Conservation (phyloP, 1,284 basidiomycete species). For the Calocybe gambosa region DNA sequence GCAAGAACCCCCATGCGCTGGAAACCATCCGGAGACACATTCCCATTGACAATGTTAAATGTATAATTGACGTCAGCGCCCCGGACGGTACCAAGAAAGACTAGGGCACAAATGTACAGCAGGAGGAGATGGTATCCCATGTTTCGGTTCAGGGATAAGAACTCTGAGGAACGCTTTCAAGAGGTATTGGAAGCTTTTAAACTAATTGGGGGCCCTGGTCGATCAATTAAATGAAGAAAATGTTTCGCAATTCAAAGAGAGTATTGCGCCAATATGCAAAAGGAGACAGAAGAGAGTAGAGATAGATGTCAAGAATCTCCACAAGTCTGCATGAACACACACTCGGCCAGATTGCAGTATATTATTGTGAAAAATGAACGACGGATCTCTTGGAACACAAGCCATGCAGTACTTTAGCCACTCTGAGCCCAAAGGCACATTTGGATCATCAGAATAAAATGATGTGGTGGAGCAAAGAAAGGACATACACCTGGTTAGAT, state of each 20-base stretch:
- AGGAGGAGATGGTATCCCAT: background rate
- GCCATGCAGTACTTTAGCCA: too few relatives aligned
- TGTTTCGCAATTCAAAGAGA: background rate
- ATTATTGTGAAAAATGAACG: too few relatives aligned
- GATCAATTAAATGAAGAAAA: background rate
- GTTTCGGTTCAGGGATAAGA: background rate
- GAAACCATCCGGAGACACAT: conserved; percentile 23
- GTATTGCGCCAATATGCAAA: background rate
- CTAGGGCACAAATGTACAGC: background rate
- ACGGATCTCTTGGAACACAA: too few relatives aligned
- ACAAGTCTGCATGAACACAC: too few relatives aligned
- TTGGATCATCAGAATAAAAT: too few relatives aligned
- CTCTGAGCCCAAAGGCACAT: too few relatives aligned
- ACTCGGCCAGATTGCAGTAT: too few relatives aligned
- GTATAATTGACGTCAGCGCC: conserved; percentile 16
- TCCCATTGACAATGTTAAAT: conserved; percentile 20
- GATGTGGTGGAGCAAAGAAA: too few relatives aligned
- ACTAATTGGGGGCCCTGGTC: too few relatives aligned
- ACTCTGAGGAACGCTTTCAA: background rate
- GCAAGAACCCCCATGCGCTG: conserved; percentile 19
- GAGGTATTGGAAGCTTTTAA: too few relatives aligned
- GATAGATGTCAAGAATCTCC: too few relatives aligned
- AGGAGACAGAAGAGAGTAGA: background rate
- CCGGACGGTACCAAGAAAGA: background rate
- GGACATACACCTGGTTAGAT: too few relatives aligned